A percentile compares a stretch with the other conserved stretches of the same genome.
These are phyloP conservation scores for Lactarius hatsudake DNA, from an alignment of 768 basidiomycete species.

Conservation along the genomic window DNA sequence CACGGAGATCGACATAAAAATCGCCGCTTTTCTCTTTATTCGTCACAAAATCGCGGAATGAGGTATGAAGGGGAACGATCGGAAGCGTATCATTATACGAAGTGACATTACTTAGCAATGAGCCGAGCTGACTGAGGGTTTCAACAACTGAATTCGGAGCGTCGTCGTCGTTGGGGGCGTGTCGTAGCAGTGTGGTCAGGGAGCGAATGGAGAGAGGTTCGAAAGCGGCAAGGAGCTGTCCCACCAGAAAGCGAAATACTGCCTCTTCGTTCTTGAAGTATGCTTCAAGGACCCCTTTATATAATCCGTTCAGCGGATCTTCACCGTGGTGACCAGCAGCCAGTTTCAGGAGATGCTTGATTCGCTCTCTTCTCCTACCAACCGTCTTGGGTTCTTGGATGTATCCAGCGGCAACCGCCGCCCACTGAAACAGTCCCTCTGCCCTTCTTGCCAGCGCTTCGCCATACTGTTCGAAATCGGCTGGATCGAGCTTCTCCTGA, in stretches of 20 bases:
- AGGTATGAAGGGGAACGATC: background rate
- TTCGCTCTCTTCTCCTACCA: background rate
- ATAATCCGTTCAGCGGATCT: background rate
- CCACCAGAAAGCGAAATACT: background rate
- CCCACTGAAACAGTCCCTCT: background rate
- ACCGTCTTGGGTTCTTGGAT: background rate
- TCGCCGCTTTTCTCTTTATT: background rate
- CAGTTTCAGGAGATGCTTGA: background rate
- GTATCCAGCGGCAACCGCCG: background rate
- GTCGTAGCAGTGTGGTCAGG: background rate
- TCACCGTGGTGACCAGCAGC: background rate
- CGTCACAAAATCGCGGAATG: constrained; percentile 1
- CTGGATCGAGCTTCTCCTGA: background rate
- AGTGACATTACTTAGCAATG: constrained; percentile 1
- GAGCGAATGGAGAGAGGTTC: constrained; percentile 4
- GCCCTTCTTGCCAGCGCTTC: background rate
- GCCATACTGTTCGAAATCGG: background rate
- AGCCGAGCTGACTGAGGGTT: background rate
- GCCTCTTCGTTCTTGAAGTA: background rate
- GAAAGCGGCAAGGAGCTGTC: constrained; percentile 1
- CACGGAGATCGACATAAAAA: background rate
- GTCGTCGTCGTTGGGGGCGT: background rate
- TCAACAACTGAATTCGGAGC: background rate
- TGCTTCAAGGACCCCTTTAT: background rate
- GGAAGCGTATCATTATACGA: background rate